Evolutionary conservation across 1,139 yeast genomes (phyloP).

Genomic region (Wickerhamomyces sp.): DNA sequence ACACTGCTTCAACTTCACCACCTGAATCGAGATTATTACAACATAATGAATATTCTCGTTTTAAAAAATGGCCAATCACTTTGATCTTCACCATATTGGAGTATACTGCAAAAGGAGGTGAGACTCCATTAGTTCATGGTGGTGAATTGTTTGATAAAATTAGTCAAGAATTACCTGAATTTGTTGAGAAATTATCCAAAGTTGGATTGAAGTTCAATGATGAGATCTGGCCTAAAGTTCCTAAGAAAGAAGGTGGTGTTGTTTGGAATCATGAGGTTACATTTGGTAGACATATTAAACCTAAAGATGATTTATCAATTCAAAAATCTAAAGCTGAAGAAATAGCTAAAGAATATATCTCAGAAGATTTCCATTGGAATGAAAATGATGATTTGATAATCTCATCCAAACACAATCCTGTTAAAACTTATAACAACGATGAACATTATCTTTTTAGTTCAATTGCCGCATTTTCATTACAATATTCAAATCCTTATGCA

Average conservation of each 20-base stretch:
- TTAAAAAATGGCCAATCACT: constrained; percentile 25
- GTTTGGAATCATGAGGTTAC: constrained; percentile 28
- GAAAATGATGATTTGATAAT: constrained; percentile 24
- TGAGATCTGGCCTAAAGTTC: constrained; percentile 20
- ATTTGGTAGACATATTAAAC: constrained; percentile 24
- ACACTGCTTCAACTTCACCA: constrained; percentile 28
- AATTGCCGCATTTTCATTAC: constrained; percentile 19
- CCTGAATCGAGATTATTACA: constrained; percentile 22
- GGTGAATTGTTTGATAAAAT: constrained; percentile 27
- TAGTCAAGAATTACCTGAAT: constrained; percentile 22
- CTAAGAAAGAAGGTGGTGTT: constrained; percentile 12
- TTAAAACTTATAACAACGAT: constrained; percentile 16
- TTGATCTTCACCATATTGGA: constrained; percentile 25
- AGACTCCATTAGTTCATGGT: constrained; percentile 30
- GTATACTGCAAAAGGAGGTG: constrained; percentile 26
- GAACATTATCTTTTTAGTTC: constrained; percentile 26
- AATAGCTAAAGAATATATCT: constrained; percentile 22
- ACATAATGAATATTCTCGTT: constrained; percentile 31
- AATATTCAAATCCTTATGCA: constrained; percentile 8
- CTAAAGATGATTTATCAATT: constrained; percentile 21
- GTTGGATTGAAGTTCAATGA: constrained; percentile 22
- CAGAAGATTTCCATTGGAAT: constrained; percentile 26
- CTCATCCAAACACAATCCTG: constrained; percentile 26
- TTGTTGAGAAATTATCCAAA: constrained; percentile 20
- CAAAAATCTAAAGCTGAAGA: constrained; percentile 25